Conservation (phyloP, 139 green algal species). For the Mychonastes homosphaera region DNA sequence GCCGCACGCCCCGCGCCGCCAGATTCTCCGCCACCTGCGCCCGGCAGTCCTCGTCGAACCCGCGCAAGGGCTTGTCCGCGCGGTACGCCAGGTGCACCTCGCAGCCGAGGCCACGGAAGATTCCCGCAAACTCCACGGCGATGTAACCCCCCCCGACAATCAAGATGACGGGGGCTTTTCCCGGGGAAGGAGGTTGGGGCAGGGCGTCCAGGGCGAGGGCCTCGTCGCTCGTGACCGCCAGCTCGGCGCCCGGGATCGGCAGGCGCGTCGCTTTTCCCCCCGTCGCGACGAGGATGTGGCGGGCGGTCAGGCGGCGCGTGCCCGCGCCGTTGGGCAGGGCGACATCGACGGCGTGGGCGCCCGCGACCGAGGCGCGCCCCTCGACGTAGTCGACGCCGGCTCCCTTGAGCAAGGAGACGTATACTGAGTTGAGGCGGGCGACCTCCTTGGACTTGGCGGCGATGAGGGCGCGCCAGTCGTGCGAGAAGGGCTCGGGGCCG, state of each 20-base stretch:
- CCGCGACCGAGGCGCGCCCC: slow-evolving; percentile 64
- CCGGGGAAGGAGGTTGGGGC: slow-evolving; percentile 31
- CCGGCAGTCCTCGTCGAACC: slow-evolving; percentile 61
- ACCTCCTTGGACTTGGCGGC: slow-evolving; percentile 76
- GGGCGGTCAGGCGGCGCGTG: slow-evolving; percentile 33
- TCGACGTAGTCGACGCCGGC: slow-evolving; percentile 56
- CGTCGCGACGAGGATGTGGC: slow-evolving; percentile 77
- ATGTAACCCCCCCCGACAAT: slow-evolving; percentile 95
- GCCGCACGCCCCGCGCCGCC: slow-evolving; percentile 29
- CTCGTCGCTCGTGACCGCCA: slow-evolving; percentile 84
- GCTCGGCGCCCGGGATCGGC: slow-evolving; percentile 61
- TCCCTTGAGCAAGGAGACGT: slow-evolving; percentile 70
- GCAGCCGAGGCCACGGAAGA: slow-evolving; percentile 79
- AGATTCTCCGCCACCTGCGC: slow-evolving; percentile 48
- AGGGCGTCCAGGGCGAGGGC: slow-evolving; percentile 70
- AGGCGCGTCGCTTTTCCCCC: slow-evolving; percentile 47
- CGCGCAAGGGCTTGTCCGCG: slow-evolving; percentile 45
- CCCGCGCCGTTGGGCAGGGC: slow-evolving; percentile 1
- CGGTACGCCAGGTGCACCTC: slow-evolving; percentile 78
- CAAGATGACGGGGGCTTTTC: slow-evolving; percentile 51
- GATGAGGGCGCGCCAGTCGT: slow-evolving; percentile 44
- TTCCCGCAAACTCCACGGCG: slow-evolving; percentile 87
- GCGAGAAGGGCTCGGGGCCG: too few relatives aligned
- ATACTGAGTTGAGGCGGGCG: slow-evolving; percentile 76
- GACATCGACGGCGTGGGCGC: slow-evolving; percentile 73